Conservation (phyloP, 495 filamentous ascomycete genomes). For the Astrocystis sublimbata region DNA sequence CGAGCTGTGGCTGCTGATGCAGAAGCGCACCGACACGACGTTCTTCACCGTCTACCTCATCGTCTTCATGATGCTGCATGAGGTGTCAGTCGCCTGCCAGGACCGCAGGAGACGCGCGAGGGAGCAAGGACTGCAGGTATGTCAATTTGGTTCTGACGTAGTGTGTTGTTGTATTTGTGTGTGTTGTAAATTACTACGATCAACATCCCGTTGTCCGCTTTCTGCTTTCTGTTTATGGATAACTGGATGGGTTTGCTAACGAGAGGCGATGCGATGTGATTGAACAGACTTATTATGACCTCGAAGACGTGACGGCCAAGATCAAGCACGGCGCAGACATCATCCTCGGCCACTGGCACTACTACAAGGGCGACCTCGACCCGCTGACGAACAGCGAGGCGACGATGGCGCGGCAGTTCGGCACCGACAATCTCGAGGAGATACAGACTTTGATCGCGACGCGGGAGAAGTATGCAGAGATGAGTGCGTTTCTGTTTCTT, state of each 20-base stretch:
- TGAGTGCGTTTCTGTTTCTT: constrained; percentile 20
- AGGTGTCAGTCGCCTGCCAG: constrained; percentile 27
- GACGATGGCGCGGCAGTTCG: constrained; percentile 23
- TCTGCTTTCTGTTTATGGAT: too few relatives aligned
- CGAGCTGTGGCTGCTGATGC: constrained; percentile 34
- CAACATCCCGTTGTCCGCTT: too few relatives aligned
- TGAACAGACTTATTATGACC: constrained; percentile 26
- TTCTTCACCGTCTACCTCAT: constrained; percentile 46
- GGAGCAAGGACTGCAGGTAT: constrained; percentile 25
- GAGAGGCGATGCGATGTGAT: not conserved
- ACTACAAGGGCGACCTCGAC: constrained; percentile 33
- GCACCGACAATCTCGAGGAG: constrained; percentile 12
- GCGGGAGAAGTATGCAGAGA: constrained; percentile 19
- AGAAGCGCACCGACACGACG: constrained; percentile 29
- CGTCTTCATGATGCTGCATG: constrained; percentile 42
- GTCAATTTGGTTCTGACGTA: constrained; percentile 3
- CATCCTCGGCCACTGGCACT: constrained; percentile 40
- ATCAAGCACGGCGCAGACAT: constrained; percentile 37
- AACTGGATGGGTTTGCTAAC: too few relatives aligned
- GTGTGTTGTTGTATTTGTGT: too few relatives aligned
- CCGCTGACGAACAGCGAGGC: constrained; percentile 16
- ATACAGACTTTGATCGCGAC: constrained; percentile 22
- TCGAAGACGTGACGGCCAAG: constrained; percentile 28
- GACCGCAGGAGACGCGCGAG: constrained; percentile 35
- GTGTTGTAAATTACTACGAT: too few relatives aligned